Evolutionary conservation across 371 early-diverging fungal species (phyloP).

Genomic region (Apophysomyces variabilis): DNA sequence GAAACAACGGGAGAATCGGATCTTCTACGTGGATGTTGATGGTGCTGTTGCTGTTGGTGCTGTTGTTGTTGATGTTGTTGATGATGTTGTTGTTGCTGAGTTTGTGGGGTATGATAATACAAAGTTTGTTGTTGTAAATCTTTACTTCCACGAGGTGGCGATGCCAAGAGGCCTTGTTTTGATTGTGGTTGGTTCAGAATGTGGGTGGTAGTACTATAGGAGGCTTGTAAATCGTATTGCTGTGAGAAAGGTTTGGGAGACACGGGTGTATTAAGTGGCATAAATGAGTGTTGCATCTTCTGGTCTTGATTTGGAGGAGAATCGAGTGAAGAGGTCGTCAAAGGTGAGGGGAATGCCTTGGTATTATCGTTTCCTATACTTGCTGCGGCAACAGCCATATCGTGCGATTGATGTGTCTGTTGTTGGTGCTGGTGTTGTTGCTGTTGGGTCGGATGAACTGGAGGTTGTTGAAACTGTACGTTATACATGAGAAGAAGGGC

Average conservation of each 20-base stretch:
- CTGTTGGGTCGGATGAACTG: slow-evolving; percentile 22
- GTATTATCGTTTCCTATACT: slow-evolving; percentile 25
- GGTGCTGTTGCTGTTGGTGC: slow-evolving; percentile 1
- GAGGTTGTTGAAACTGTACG: slow-evolving; percentile 33
- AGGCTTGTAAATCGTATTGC: slow-evolving; percentile 15
- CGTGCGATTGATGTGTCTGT: slow-evolving; percentile 20
- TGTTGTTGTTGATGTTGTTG: slow-evolving; percentile 9
- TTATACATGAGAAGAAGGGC: slow-evolving; percentile 23
- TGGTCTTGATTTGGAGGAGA: slow-evolving; percentile 36
- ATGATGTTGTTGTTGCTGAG: too few species aligned
- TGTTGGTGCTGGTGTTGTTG: slow-evolving; percentile 22
- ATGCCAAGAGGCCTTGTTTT: slow-evolving; percentile 9
- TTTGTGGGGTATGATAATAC: slow-evolving; percentile 13
- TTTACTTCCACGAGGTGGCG: slow-evolving; percentile 2
- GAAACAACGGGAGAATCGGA: slow-evolving; percentile 24
- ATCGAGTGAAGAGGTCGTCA: slow-evolving; percentile 42
- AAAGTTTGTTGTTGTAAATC: slow-evolving; percentile 4
- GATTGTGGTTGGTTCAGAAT: slow-evolving; percentile 17
- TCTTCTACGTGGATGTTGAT: slow-evolving; percentile 12
- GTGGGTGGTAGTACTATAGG: slow-evolving; percentile 21
- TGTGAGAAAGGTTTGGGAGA: slow-evolving; percentile 23
- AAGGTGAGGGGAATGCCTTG: slow-evolving; percentile 39
- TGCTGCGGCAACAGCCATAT: slow-evolving; percentile 18
- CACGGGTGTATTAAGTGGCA: slow-evolving; percentile 24
- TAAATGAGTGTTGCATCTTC: slow-evolving; percentile 23